Conservation (phyloP, 2,329 filamentous ascomycete species). For the Aureobasidium melanogenum region DNA sequence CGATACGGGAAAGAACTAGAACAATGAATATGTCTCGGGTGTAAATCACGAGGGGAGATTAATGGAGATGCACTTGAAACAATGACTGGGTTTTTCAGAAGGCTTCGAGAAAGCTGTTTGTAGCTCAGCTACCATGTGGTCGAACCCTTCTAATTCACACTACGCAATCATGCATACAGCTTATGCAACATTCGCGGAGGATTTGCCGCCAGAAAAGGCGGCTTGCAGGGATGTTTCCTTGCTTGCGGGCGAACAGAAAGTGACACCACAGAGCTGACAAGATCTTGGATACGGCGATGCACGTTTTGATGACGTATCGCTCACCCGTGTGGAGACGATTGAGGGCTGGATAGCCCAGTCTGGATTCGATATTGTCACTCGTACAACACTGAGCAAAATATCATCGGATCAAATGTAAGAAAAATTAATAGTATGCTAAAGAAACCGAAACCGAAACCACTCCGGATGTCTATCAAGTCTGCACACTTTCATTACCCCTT, state of each 20-base stretch:
- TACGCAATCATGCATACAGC: constrained; percentile 8
- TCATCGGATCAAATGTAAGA: neutral
- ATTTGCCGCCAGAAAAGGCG: constrained; percentile 1
- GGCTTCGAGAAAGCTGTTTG: constrained; percentile 2
- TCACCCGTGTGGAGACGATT: neutral
- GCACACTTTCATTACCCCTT: constrained; percentile 35
- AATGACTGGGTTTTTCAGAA: neutral
- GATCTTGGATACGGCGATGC: neutral
- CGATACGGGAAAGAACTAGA: neutral
- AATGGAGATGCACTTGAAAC: neutral
- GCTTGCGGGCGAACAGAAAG: neutral
- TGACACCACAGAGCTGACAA: neutral
- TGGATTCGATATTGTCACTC: neutral
- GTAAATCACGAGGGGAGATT: neutral
- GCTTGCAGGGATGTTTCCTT: constrained; percentile 10
- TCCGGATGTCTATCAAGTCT: neutral
- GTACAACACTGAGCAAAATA: neutral
- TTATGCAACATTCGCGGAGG: neutral
- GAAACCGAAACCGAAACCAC: neutral
- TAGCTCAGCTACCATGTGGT: neutral
- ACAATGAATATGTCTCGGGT: neutral
- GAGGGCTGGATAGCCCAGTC: neutral
- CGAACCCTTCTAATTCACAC: neutral
- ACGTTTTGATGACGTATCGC: neutral
- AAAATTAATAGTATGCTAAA: neutral